Conservation (phyloP, 257 asterid genomes). For the Penstemon newberryi region DNA sequence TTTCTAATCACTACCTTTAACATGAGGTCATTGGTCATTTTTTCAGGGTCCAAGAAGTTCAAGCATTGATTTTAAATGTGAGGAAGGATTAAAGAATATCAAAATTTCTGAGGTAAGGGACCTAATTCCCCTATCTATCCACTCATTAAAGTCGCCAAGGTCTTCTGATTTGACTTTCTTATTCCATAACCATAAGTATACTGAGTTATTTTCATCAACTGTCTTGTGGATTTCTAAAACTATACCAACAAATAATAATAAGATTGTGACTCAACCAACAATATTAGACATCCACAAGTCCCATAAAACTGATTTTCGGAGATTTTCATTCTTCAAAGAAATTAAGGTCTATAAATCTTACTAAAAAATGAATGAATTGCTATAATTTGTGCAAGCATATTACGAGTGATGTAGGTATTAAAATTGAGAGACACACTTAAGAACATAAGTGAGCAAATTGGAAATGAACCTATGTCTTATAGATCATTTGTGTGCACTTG, state of each 20-base stretch:
- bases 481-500: slow-evolving; percentile 18
- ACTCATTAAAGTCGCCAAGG: slow-evolving; percentile 9
- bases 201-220: background rate
- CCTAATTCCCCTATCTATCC: slow-evolving; percentile 23
- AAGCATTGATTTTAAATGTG: slow-evolving; percentile 65
- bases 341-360: background rate
- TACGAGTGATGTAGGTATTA: background rate
- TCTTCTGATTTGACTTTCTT: background rate
- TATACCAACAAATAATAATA: background rate
- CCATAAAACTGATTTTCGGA: slow-evolving; percentile 1
- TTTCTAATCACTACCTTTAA: slow-evolving; percentile 19
- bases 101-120: slow-evolving; percentile 71
- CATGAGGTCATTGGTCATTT: slow-evolving; percentile 25
- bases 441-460: background rate
- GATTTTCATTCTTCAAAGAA: background rate
- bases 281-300: background rate
- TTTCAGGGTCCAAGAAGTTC: slow-evolving; percentile 62
- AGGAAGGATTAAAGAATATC: slow-evolving; percentile 60
- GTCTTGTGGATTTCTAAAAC: background rate
- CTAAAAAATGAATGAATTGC: background rate
- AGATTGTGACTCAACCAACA: slow-evolving; percentile 3
- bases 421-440: background rate
- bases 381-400: slow-evolving; percentile 8
- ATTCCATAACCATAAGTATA: slow-evolving; percentile 15
- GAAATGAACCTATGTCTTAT: background rate